Base-by-base conservation (phyloP, 2,329 filamentous ascomycete species). In the Sclerotinia nivalis region DNA sequence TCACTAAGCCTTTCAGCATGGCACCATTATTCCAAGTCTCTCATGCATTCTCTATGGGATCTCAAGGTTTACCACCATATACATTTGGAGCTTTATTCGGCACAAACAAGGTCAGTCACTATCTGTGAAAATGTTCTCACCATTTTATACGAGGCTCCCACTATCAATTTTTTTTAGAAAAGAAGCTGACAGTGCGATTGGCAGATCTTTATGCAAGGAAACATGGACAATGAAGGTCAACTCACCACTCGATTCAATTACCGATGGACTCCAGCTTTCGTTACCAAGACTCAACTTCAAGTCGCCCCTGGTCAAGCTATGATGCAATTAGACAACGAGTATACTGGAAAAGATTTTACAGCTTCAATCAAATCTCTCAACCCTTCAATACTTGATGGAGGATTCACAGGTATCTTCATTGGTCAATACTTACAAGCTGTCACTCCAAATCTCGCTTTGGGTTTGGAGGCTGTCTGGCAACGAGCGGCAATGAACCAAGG, bases 1-100 rank as follows among this genome's bases (percentile, higher is more conserved):
- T 98, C 80, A 97, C 93, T 80, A 98, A 97, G 86, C 90, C 93
- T 79, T 97, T 98, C 84, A 96, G 93, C 86, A 88, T 97, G 81
- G 88, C 90, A 70, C 96, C 96, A 70, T 85, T 98, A 75, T 99
- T 99, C 86, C 95, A 98, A 83, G 92, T 97, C 76, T 97, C 95
- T 74, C 96, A 99, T 84, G 93, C 96, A 77, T 96, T 99, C 81
- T 91, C 95, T 69, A 93, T 97, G 88, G 95, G 96, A 76, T 88
- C 87, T 56, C 93, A 97, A 82, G 89, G 91, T 75, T 86, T 97
- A 81, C 94, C 94, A 80, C 96, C 96, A 50, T 99, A 99, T 83
- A 93, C 93, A 69, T 97, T 98, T 83, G 93, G 93, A 75, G 93
- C 92, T 74, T 88, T 99, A 79, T 97, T 96, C 80, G 96, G 96